phyloP scores from a whole-genome alignment of 345 rosid genomes.

The Cardamine chenopodiifolia region DNA sequence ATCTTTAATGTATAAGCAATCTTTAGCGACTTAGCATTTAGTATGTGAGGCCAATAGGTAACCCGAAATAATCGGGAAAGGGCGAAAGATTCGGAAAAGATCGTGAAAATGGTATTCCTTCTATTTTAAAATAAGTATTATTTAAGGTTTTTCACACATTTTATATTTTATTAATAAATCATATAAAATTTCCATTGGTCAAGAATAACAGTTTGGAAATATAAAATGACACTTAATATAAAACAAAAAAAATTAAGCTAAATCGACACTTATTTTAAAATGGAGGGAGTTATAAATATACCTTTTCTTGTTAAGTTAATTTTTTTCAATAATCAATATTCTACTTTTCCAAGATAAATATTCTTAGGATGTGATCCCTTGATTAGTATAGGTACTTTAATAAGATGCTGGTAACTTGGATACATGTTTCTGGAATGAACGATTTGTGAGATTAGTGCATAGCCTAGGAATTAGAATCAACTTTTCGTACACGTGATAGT shows the following conservation, averaged over 20 bases:
- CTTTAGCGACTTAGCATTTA: slow-evolving; percentile 17
- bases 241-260: no score
- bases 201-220: no score
- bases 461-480: slow-evolving; percentile 26
- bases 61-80: slow-evolving; percentile 3
- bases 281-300: no score
- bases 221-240: no score
- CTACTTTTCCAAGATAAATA: slow-evolving; percentile 18
- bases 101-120: slow-evolving; percentile 27
- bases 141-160: no score
- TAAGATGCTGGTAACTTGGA: slow-evolving; percentile 40
- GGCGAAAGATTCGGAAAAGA: slow-evolving; percentile 18
- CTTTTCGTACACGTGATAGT: slow-evolving; percentile 30
- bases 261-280: no score
- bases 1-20: neutral
- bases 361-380: slow-evolving; percentile 16
- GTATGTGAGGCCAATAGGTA: slow-evolving; percentile 12
- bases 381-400: slow-evolving; percentile 26
- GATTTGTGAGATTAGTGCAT: slow-evolving; percentile 24
- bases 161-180: no score
- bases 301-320: no score
- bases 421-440: slow-evolving; percentile 38
- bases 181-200: no score
- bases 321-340: neutral
- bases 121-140: no score